Evolutionary conservation across 805 yeast species (phyloP).

Genomic region (Peterozyma xylosa): DNA sequence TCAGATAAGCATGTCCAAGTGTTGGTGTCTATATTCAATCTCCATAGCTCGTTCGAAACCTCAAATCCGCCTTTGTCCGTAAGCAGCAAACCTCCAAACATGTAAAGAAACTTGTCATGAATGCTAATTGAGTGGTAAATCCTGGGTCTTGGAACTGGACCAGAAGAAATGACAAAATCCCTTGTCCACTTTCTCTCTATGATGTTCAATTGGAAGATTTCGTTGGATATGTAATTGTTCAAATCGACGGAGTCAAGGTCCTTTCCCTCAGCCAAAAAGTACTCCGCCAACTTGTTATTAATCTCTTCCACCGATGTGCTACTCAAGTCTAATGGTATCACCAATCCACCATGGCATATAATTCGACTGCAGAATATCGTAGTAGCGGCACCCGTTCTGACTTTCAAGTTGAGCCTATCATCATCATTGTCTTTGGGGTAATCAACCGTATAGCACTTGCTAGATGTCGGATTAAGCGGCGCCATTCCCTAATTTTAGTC

Average conservation of each 20-base stretch:
- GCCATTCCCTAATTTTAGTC: constrained; percentile 32
- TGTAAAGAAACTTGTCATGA: constrained; percentile 40
- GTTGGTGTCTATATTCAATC: constrained; percentile 42
- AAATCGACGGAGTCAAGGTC: constrained; percentile 12
- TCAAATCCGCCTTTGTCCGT: constrained; percentile 27
- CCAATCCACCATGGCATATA: constrained; percentile 63
- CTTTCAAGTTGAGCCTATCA: constrained; percentile 45
- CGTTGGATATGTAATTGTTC: constrained; percentile 46
- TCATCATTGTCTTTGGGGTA: constrained; percentile 48
- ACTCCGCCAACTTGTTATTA: constrained; percentile 26
- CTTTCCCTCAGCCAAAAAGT: constrained; percentile 18
- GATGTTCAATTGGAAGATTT: constrained; percentile 52
- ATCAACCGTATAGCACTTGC: constrained; percentile 47
- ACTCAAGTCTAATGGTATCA: constrained; percentile 44
- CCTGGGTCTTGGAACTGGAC: constrained; percentile 34
- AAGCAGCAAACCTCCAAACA: constrained; percentile 59
- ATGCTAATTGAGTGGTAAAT: constrained; percentile 53
- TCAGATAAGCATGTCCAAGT: constrained; percentile 48
- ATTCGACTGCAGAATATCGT: constrained; percentile 51
- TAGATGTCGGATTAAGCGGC: constrained; percentile 56
- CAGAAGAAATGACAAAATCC: constrained; percentile 7
- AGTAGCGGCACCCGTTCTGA: constrained; percentile 64
- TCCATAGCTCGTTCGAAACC: constrained; percentile 65
- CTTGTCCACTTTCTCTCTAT: constrained; percentile 53
- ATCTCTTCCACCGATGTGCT: constrained; percentile 32